Percentiles rank a stretch among this genome's conserved stretches.
Conservation (phyloP, 441 rosid genomes). For the Bruguiera hainesii region DNA sequence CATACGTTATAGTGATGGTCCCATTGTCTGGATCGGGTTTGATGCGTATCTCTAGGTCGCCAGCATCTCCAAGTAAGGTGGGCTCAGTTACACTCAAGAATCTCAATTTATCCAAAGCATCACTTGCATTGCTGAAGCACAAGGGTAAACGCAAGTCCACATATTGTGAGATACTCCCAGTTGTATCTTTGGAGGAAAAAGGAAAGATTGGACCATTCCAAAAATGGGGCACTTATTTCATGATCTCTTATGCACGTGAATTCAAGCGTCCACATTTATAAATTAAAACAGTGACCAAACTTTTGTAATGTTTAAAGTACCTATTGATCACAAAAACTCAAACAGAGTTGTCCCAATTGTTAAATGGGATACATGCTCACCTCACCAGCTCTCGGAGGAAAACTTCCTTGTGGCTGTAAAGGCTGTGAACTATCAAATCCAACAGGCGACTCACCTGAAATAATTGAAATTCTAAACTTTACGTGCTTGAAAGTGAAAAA, state of each 20-base stretch:
- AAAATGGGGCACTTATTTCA: background rate
- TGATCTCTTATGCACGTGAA: background rate
- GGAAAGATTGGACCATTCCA: background rate
- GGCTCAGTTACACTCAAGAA: constrained; percentile 96
- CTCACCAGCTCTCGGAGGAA: constrained; percentile 96
- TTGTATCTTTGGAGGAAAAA: background rate
- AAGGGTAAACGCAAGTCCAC: constrained; percentile 19
- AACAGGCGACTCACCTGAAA: constrained; percentile 84
- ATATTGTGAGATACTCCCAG: background rate
- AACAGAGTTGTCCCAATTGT: background rate
- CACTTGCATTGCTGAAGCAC: constrained; percentile 83
- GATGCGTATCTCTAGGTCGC: constrained; percentile 83
- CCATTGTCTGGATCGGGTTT: constrained; percentile 90
- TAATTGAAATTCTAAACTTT: constrained; percentile 13
- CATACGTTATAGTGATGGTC: constrained; percentile 73
- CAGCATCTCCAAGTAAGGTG: constrained; percentile 82
- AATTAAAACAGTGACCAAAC: background rate
- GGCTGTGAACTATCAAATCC: constrained; percentile 97
- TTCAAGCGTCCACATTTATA: background rate
- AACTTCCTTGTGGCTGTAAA: constrained; percentile 98
- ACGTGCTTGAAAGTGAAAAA: background rate
- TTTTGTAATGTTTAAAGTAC: too few species aligned
- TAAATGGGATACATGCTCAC: constrained; percentile 34
- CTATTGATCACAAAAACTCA: background rate
- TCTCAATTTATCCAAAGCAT: constrained; percentile 96